A percentile compares a stretch with the other conserved stretches of the same genome.
These are phyloP conservation scores for Neurospora sp. DNA, from an alignment of 495 filamentous ascomycete species.

Conservation along the genomic window DNA sequence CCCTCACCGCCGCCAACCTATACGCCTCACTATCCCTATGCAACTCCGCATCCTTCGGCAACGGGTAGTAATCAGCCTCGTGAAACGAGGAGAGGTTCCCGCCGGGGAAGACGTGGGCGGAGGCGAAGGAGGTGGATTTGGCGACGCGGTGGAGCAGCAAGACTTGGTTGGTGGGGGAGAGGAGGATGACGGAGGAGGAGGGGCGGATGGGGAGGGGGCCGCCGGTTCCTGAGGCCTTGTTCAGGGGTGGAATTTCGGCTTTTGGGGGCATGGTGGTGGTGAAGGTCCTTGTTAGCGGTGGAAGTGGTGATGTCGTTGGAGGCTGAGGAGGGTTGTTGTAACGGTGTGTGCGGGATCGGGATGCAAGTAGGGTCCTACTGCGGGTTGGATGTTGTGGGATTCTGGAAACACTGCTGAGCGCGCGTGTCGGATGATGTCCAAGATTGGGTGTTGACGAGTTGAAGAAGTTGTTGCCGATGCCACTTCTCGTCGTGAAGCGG, in stretches of 20 bases:
- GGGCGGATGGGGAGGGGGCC: neutral
- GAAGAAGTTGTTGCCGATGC: neutral
- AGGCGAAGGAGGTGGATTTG: conserved; percentile 74
- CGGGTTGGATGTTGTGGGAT: neutral
- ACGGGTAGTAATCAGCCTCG: conserved; percentile 53
- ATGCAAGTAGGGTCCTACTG: neutral
- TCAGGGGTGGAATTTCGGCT: neutral
- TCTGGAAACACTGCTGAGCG: neutral
- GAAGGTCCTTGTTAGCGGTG: neutral
- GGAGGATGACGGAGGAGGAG: conserved; percentile 58
- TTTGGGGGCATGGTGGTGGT: neutral
- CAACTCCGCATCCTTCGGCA: conserved; percentile 30
- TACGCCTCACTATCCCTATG: conserved; percentile 63
- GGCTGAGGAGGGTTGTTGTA: neutral
- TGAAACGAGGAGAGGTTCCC: conserved; percentile 67
- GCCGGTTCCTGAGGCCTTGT: neutral
- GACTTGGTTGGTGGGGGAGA: conserved; percentile 79
- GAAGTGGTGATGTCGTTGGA: neutral
- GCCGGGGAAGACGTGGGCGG: conserved; percentile 94
- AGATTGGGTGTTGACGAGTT: neutral
- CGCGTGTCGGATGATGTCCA: neutral
- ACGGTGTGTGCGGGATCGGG: neutral
- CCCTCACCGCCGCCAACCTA: conserved; percentile 69
- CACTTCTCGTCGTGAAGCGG: neutral
- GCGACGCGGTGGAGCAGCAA: conserved; percentile 79